Conservation (phyloP, 441 rosid genomes). For the Erodium trifolium region DNA sequence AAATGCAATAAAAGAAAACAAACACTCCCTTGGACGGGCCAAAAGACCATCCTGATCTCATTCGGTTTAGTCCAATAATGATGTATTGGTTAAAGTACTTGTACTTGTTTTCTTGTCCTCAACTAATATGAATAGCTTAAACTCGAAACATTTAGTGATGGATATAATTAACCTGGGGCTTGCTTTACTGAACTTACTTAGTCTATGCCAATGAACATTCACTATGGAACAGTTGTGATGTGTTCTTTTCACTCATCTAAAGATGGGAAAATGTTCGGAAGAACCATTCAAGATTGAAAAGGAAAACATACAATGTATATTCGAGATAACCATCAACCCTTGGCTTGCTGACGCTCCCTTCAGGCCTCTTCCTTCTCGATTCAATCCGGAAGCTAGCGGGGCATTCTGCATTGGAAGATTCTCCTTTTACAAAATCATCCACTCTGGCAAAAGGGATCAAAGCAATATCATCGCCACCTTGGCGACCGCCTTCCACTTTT, state of each 20-base stretch:
- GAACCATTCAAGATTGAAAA: not conserved
- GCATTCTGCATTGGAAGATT: slow-evolving; percentile 43
- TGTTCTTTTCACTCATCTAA: not conserved
- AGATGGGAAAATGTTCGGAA: not conserved
- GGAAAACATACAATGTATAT: slow-evolving; percentile 38
- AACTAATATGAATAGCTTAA: too few species aligned
- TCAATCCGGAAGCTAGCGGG: slow-evolving; percentile 50
- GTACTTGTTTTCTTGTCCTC: too few species aligned
- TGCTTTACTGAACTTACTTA: too few species aligned
- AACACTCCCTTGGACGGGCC: too few species aligned
- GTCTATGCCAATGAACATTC: too few species aligned
- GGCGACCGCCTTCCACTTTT: slow-evolving; percentile 47
- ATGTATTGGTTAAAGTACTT: too few species aligned
- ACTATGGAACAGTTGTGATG: too few species aligned
- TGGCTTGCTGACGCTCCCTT: slow-evolving; percentile 48
- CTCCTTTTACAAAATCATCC: slow-evolving; percentile 53
- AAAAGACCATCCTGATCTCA: too few species aligned
- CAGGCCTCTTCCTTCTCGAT: slow-evolving; percentile 51
- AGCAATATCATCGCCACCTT: slow-evolving; percentile 51
- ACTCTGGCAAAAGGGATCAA: slow-evolving; percentile 48
- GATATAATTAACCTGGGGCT: too few species aligned
- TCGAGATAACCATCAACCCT: slow-evolving; percentile 57
- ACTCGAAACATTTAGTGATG: too few species aligned
- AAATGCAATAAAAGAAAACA: too few species aligned
- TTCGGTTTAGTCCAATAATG: too few species aligned